Base-by-base conservation (phyloP, 2,329 filamentous ascomycete genomes). In the Ophiostoma piceae region DNA sequence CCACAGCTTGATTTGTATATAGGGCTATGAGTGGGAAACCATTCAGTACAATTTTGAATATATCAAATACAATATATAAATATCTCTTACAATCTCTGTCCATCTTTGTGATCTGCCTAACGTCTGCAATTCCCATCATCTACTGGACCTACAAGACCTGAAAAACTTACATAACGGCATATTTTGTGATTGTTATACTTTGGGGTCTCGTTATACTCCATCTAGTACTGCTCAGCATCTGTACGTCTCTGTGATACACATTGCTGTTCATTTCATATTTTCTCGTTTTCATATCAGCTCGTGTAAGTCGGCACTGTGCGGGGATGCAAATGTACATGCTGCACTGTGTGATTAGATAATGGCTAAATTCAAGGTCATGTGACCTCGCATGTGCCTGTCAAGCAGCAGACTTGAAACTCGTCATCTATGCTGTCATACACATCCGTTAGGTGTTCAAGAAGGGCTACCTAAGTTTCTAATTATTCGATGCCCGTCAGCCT, bases 281-380 rank as follows among this genome's bases (percentile, higher is more conserved):
- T 35, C 35, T 35, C 35, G 3, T 35, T 22, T 54, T 22, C n/a
- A 54, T 54, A 19, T 22, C 51, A 26, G 22, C n/a, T 57, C 51
- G 51, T 57, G 51, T 57, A 57, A 57, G 51, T 57, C 51, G n/a
- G 22, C 8, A 57, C 51, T 11, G 51, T 57, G 51, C 51, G 51
- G n/a, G 26, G 5, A n/a, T 5, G n/a, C 1, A 11, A n/a, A 9
- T 5, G 9, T 57, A 57, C 1, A 6, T 2, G 4, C 2, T 22
- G 3, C n/a, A 57, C 51, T 57, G 51, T 57, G 51, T 29, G 51
- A 2, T 57, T 57, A 22, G 9, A 26, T 57, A 57, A 57, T 26
- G 5, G 4, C 8, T 7, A 57, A 26, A 4, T 2, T 16, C 1
- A 3, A 12, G 22, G 8, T 57, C 51, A 57, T 26, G 51, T 57